phyloP scores from a whole-genome alignment of 495 filamentous ascomycete genomes.

The Lophiostoma macrostomum region DNA sequence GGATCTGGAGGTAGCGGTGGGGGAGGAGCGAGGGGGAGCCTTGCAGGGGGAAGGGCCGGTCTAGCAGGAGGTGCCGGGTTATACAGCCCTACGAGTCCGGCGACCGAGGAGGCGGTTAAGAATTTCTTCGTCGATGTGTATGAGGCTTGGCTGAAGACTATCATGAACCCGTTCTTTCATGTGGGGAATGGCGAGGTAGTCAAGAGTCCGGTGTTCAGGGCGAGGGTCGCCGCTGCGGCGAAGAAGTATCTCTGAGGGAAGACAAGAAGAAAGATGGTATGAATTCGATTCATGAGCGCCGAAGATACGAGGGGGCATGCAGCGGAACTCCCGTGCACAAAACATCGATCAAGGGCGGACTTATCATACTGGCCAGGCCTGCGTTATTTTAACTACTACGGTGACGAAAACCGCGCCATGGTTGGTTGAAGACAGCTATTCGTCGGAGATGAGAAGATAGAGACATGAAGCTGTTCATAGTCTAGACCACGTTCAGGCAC shows the following conservation, averaged over 20 bases:
- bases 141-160: conserved; percentile 91
- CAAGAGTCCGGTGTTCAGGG: conserved; percentile 77
- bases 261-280: too few relatives aligned
- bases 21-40: conserved; percentile 29
- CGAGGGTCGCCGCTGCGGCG: conserved; percentile 76
- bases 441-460: too few relatives aligned
- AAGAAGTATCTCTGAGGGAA: conserved; percentile 79
- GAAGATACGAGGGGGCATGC: too few relatives aligned
- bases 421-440: too few relatives aligned
- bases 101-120: conserved; percentile 90
- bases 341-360: too few relatives aligned
- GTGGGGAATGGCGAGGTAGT: conserved; percentile 76
- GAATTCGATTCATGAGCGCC: too few relatives aligned
- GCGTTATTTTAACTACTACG: too few relatives aligned
- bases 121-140: conserved; percentile 93
- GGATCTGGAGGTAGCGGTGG: conserved; percentile 26
- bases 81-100: conserved; percentile 76
- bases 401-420: too few relatives aligned
- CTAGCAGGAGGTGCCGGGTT: conserved; percentile 39
- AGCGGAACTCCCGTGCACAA: too few relatives aligned
- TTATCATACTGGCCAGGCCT: too few relatives aligned
- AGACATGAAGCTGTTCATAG: too few relatives aligned
- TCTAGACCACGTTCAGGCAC: too few relatives aligned
- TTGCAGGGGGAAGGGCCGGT: conserved; percentile 18
- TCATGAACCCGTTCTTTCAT: conserved; percentile 93